Conservation (phyloP, 2,329 filamentous ascomycete species). For the Talaromyces atroroseus region DNA sequence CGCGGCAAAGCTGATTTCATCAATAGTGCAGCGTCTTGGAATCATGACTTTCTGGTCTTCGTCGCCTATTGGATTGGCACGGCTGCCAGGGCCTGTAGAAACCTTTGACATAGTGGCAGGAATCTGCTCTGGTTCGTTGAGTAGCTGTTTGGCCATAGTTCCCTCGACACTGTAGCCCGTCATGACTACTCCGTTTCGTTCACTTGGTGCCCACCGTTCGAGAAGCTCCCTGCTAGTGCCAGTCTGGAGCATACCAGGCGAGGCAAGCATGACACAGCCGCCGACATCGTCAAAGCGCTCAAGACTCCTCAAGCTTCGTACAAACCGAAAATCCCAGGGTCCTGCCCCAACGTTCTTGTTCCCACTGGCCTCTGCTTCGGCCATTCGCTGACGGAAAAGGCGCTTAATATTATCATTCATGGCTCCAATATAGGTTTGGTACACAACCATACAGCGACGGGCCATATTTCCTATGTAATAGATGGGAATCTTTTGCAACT, state of each 20-base stretch:
- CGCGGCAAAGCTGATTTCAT: constrained; percentile 92
- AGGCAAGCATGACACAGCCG: constrained; percentile 93
- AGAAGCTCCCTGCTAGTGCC: constrained; percentile 88
- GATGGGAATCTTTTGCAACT: constrained; percentile 86
- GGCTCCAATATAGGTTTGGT: constrained; percentile 94
- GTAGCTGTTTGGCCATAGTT: constrained; percentile 93
- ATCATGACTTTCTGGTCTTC: constrained; percentile 83
- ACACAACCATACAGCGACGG: constrained; percentile 95
- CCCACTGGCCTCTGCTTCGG: constrained; percentile 76
- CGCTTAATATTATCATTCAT: constrained; percentile 99
- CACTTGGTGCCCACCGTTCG: constrained; percentile 91
- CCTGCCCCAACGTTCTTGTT: constrained; percentile 64
- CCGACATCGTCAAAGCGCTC: constrained; percentile 96
- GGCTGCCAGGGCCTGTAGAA: constrained; percentile 48
- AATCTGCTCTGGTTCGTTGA: constrained; percentile 92
- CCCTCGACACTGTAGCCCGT: constrained; percentile 98
- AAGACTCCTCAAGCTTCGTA: constrained; percentile 83
- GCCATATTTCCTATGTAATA: constrained; percentile 97
- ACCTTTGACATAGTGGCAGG: constrained; percentile 81
- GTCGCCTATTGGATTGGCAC: constrained; percentile 56
- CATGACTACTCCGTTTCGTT: constrained; percentile 97
- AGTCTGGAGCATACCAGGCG: constrained; percentile 96
- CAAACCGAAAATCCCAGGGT: constrained; percentile 95
- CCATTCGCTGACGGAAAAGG: constrained; percentile 87
- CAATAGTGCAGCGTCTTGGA: constrained; percentile 82